Evolutionary conservation across 2,329 filamentous ascomycete species (phyloP).

Genomic region (Cordyceps tenuipes): DNA sequence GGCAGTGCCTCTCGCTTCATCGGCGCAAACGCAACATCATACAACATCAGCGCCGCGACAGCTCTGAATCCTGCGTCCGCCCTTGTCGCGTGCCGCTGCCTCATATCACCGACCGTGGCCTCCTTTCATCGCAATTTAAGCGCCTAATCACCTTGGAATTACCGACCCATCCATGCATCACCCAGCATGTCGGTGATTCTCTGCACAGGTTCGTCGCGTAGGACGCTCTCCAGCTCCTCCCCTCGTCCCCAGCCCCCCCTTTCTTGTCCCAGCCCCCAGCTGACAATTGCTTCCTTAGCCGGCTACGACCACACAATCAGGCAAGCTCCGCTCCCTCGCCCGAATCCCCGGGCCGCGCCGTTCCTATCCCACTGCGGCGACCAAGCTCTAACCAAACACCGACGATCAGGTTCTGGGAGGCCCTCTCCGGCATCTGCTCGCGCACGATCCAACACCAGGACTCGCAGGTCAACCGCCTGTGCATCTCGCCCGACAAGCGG

Average conservation of each 20-base stretch:
- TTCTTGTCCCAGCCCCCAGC: background rate
- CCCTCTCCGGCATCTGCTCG: constrained; percentile 92
- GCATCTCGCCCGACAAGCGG: constrained; percentile 96
- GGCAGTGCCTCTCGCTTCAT: background rate
- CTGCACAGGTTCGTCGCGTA: constrained; percentile 44
- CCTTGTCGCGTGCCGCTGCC: background rate
- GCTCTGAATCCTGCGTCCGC: background rate
- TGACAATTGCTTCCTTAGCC: constrained; percentile 28
- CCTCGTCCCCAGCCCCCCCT: background rate
- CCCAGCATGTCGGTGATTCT: constrained; percentile 53
- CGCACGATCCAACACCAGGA: constrained; percentile 97
- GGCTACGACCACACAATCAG: constrained; percentile 57
- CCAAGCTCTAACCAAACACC: background rate
- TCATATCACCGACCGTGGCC: background rate
- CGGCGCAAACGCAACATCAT: background rate
- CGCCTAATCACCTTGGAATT: background rate
- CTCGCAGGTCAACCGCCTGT: constrained; percentile 95
- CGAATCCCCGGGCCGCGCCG: background rate
- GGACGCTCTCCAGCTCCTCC: constrained; percentile 15
- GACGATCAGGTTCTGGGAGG: constrained; percentile 84
- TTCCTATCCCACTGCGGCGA: background rate
- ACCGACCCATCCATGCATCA: background rate
- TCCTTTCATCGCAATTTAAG: background rate
- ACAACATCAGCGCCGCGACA: constrained; percentile 1
- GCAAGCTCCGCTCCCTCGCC: constrained; percentile 16